Percentiles rank a stretch among this genome's conserved stretches.
Conservation (phyloP, 495 filamentous ascomycete genomes). For the Parachaetomium inaequale region DNA sequence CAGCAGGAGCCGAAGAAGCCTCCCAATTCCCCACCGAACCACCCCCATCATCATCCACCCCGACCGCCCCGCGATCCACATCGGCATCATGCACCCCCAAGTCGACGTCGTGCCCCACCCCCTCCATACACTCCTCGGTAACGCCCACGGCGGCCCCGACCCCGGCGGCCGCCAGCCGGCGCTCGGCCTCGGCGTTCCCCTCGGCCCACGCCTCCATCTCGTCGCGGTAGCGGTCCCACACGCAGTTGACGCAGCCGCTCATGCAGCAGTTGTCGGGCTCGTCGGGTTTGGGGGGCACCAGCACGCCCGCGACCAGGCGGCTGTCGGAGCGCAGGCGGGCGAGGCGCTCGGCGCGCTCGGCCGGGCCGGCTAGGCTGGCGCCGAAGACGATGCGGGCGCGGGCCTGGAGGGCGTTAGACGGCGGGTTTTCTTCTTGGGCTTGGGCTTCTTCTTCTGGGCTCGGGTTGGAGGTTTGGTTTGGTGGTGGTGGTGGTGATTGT, state of each 20-base stretch:
- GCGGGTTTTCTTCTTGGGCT: constrained; percentile 28
- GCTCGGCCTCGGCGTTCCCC: constrained; percentile 53
- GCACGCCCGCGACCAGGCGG: constrained; percentile 69
- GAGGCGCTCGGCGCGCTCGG: constrained; percentile 59
- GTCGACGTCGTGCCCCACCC: constrained; percentile 9
- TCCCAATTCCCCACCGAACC: constrained; percentile 68
- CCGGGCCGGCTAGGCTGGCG: constrained; percentile 62
- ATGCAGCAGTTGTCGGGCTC: constrained; percentile 99
- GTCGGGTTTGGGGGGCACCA: constrained; percentile 74
- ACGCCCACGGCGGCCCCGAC: constrained; percentile 25
- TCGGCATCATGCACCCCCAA: constrained; percentile 14
- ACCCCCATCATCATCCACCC: constrained; percentile 81
- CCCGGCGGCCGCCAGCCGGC: constrained; percentile 34
- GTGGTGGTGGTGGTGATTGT: constrained; percentile 25
- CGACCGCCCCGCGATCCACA: constrained; percentile 27
- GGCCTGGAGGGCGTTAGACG: constrained; percentile 21
- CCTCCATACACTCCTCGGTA: constrained; percentile 21
- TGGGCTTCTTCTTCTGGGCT: constrained; percentile 19
- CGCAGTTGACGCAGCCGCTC: constrained; percentile 96
- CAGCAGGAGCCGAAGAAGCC: too few relatives aligned
- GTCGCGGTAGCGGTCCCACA: constrained; percentile 88
- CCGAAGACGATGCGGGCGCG: constrained; percentile 68
- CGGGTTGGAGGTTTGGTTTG: constrained; percentile 26
- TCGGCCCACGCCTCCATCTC: constrained; percentile 85
- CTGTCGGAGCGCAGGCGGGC: constrained; percentile 52